These are phyloP conservation scores for Yamadazyma triangularis DNA, from an alignment of 1,139 yeast genomes.

Conservation along the genomic window DNA sequence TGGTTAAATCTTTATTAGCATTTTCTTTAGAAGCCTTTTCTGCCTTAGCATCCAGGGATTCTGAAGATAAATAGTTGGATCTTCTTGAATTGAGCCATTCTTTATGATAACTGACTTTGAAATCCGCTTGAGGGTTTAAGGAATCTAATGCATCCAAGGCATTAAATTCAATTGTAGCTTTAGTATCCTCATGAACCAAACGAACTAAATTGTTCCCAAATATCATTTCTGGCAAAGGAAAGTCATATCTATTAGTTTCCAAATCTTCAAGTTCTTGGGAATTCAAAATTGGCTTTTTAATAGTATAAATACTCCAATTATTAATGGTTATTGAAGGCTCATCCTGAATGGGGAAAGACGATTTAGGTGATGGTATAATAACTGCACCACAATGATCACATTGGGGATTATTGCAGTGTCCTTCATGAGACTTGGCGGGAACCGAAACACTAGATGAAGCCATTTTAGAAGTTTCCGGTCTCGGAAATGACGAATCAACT, in stretches of 20 bases:
- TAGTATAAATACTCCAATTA: slow-evolving; percentile 74
- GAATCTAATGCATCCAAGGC: slow-evolving; percentile 76
- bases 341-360: slow-evolving; percentile 58
- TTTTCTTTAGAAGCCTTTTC: slow-evolving; percentile 26
- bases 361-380: slow-evolving; percentile 68
- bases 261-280: slow-evolving; percentile 70
- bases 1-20: slow-evolving; percentile 25
- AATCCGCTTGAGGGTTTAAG: slow-evolving; percentile 42
- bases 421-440: slow-evolving; percentile 30
- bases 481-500: too few species aligned
- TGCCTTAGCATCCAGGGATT: slow-evolving; percentile 18
- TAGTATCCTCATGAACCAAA: slow-evolving; percentile 35
- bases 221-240: slow-evolving; percentile 96
- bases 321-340: slow-evolving; percentile 61
- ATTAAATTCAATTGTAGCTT: slow-evolving; percentile 59
- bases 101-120: slow-evolving; percentile 77
- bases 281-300: slow-evolving; percentile 72
- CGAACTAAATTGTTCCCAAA: slow-evolving; percentile 83
- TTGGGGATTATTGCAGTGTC: slow-evolving; percentile 45
- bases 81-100: slow-evolving; percentile 77
- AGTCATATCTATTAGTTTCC: slow-evolving; percentile 52
- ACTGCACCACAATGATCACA: slow-evolving; percentile 67
- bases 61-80: slow-evolving; percentile 19
- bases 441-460: slow-evolving; percentile 12
- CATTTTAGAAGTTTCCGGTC: too few species aligned